phyloP scores from a whole-genome alignment of 2,329 filamentous ascomycete genomes.

The Xylariaceae sp. region DNA sequence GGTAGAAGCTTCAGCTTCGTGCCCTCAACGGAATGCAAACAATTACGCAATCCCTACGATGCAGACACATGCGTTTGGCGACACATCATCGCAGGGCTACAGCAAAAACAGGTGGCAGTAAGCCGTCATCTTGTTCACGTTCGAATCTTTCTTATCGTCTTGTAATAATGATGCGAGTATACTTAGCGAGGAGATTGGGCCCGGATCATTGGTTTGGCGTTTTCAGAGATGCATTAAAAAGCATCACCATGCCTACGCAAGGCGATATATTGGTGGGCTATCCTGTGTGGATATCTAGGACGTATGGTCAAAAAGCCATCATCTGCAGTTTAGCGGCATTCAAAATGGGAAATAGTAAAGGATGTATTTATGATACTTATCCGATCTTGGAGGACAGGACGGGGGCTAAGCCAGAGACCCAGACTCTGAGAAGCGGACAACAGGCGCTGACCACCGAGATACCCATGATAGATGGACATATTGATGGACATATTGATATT shows the following conservation, averaged over 20 bases:
- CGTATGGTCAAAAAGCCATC: slow-evolving; percentile 6
- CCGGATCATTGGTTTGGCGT: slow-evolving; percentile 15
- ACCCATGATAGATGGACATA: background rate
- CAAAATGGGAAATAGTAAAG: slow-evolving; percentile 11
- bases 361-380: slow-evolving; percentile 13
- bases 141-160: slow-evolving; percentile 1
- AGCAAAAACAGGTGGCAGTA: slow-evolving; percentile 20
- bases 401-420: slow-evolving; percentile 14
- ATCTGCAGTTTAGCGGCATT: slow-evolving; percentile 14
- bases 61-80: slow-evolving; percentile 14
- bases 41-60: slow-evolving; percentile 19
- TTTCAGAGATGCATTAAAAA: slow-evolving; percentile 9
- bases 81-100: slow-evolving; percentile 8
- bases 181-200: slow-evolving; percentile 1
- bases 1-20: slow-evolving; percentile 22
- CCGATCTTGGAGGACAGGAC: slow-evolving; percentile 7
- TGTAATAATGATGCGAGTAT: slow-evolving; percentile 17
- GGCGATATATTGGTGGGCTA: slow-evolving; percentile 16
- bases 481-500: background rate
- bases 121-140: background rate
- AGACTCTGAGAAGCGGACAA: slow-evolving; percentile 11
- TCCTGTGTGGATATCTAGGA: background rate
- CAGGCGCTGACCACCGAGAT: slow-evolving; percentile 5
- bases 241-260: slow-evolving; percentile 10
- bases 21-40: slow-evolving; percentile 14